Percentiles rank a stretch among this genome's conserved stretches.
These are phyloP conservation scores for Bocquillonia castaneifolia DNA, from an alignment of 441 rosid genomes.

Conservation along the genomic window DNA sequence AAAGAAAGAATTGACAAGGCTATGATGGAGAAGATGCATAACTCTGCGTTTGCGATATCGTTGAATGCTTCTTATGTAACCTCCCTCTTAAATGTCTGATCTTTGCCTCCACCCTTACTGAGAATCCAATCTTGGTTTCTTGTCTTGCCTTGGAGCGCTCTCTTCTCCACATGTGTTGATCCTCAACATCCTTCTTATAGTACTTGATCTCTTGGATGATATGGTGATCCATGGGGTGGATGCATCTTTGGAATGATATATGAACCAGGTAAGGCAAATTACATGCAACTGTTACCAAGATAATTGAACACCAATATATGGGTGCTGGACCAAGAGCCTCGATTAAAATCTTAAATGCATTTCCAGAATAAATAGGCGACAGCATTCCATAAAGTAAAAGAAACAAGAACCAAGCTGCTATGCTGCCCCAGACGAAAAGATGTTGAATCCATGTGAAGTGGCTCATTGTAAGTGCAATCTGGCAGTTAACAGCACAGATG, in stretches of 20 bases:
- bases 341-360: conserved; percentile 58
- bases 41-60: conserved; percentile 26
- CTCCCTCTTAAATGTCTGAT: conserved; percentile 68
- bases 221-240: conserved; percentile 94
- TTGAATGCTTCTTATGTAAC: conserved; percentile 65
- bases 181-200: conserved; percentile 74
- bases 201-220: conserved; percentile 95
- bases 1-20: conserved; percentile 12
- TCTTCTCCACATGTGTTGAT: conserved; percentile 78
- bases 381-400: conserved; percentile 80
- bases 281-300: conserved; percentile 67
- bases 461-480: conserved; percentile 89
- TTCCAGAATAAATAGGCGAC: conserved; percentile 64
- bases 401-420: conserved; percentile 72
- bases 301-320: conserved; percentile 65
- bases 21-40: conserved; percentile 39
- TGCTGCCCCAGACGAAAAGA: conserved; percentile 87
- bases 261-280: conserved; percentile 70
- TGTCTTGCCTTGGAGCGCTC: conserved; percentile 87
- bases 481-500: conserved; percentile 85
- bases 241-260: conserved; percentile 72
- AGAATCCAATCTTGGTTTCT: conserved; percentile 91
- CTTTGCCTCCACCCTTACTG: conserved; percentile 91
- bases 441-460: conserved; percentile 99
- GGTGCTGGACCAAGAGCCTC: conserved; percentile 94